Evolutionary conservation across 78 protist species (phyloP).

Genomic region (Dictyostelium firmibasis): DNA sequence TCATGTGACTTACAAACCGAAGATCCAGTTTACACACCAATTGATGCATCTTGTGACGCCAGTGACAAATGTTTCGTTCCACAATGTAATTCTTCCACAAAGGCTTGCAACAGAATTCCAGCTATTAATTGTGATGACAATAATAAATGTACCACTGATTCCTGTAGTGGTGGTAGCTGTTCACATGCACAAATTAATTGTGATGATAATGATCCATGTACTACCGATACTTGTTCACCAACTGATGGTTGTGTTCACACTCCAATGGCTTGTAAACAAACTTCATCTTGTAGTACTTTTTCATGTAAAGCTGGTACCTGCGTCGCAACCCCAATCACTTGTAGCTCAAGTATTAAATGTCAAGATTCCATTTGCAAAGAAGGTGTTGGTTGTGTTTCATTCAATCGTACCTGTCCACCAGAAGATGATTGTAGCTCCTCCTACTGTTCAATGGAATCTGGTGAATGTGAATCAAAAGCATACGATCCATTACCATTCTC

Average conservation of each 20-base stretch:
- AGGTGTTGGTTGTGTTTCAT: constrained; percentile 33
- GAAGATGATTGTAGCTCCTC: constrained; percentile 17
- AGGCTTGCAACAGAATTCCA: background rate
- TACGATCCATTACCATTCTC: constrained; percentile 53
- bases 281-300: background rate
- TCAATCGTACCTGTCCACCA: constrained; percentile 13
- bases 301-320: background rate
- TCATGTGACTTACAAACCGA: background rate
- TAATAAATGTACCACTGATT: constrained; percentile 10
- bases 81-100: background rate
- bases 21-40: background rate
- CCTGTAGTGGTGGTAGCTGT: constrained; percentile 9
- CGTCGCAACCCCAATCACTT: background rate
- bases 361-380: constrained; percentile 3
- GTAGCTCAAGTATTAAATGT: background rate
- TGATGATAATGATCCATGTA: constrained; percentile 29
- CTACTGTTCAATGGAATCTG: background rate
- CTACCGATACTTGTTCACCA: constrained; percentile 27
- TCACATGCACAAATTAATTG: background rate
- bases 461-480: constrained; percentile 23
- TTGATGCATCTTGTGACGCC: background rate
- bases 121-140: constrained; percentile 6
- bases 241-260: background rate
- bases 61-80: background rate
- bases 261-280: background rate